Evolutionary conservation across 768 basidiomycete genomes (phyloP).

Genomic region (Pholiota molesta): DNA sequence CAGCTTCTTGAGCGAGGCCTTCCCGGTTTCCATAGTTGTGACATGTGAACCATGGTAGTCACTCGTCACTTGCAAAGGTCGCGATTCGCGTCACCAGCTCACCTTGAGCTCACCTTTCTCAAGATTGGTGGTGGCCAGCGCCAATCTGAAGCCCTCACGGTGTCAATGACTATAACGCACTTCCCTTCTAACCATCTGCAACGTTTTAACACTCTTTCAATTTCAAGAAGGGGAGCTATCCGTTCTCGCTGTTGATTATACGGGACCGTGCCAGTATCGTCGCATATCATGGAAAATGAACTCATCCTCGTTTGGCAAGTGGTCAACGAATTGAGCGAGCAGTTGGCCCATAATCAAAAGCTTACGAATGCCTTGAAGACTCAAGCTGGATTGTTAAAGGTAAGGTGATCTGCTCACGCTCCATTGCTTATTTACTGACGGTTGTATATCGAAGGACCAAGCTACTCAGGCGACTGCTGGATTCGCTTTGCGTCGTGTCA

Average conservation of each 20-base stretch:
- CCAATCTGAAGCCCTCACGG: slow-evolving; percentile 25
- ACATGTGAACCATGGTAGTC: too few relatives aligned
- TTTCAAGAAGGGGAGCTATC: not conserved
- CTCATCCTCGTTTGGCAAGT: slow-evolving; percentile 78
- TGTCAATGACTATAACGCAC: slow-evolving; percentile 22
- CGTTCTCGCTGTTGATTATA: not conserved
- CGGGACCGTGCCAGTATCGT: not conserved
- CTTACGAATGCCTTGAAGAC: slow-evolving; percentile 67
- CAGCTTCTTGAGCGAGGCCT: too few relatives aligned
- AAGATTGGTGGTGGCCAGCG: not conserved
- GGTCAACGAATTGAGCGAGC: slow-evolving; percentile 80
- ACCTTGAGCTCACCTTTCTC: too few relatives aligned
- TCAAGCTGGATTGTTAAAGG: slow-evolving; percentile 77
- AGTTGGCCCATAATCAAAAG: slow-evolving; percentile 81
- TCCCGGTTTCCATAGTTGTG: too few relatives aligned
- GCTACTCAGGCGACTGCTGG: slow-evolving; percentile 73
- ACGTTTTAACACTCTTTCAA: not conserved
- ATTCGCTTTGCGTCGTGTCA: slow-evolving; percentile 80
- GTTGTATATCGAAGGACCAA: slow-evolving; percentile 55
- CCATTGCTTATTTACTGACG: slow-evolving; percentile 9
- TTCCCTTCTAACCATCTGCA: not conserved
- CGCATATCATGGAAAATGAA: slow-evolving; percentile 61
- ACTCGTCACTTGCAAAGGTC: not conserved
- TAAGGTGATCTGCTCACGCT: slow-evolving; percentile 33
- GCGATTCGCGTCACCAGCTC: not conserved